Evolutionary conservation across 2,329 filamentous ascomycete species (phyloP), one percentile per base, ranked within the genome.

Genomic region (Tolypocladium guangdongense): DNA sequence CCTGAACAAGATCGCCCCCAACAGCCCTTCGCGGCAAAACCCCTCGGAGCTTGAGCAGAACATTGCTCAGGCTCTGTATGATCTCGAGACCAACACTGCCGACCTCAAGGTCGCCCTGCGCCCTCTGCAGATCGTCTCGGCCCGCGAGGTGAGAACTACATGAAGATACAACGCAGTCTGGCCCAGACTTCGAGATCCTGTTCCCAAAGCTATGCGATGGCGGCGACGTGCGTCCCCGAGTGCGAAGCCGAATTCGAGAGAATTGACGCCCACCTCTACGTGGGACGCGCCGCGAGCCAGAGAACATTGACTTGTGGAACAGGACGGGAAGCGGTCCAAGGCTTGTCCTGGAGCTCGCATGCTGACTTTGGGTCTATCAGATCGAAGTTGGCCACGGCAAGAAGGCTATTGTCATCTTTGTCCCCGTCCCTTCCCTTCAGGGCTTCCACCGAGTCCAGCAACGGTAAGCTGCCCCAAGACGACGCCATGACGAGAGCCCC

Each of bases 371-470:
- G 75, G 76, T 83, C 80, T 81, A 74, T 70, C 79, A 99, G 93
- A 93, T 99, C 83, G 93, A 99, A 84, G 92, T 97, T 81, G 93
- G 93, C 83, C 91, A 97, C 83, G 93, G 93, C 86, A 96, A 96
- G 86, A 99, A 97, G 88, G 93, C 93, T 74, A 93, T 99, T 82
- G 92, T 96, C 84, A 95, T 99, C 88, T 99, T 99, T 88, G 93
- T 99, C 84, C 93, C 93, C 75, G 93, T 99, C 76, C 93, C 93
- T 79, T 90, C 95, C 78, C 90, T 99, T 76, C 82, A 86, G 77
- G 89, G 89, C 76, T 99, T 96, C 90, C 93, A 97, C 88, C 91
- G 93, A 74, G 90, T 96, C 74, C 93, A 99, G 86, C 93, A 97
- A 83, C 91, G 93, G 92, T 97, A 91, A 78, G 86, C 76, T 60